Conservation (phyloP, 2,329 filamentous ascomycete genomes). For the Fusarium globosum region DNA sequence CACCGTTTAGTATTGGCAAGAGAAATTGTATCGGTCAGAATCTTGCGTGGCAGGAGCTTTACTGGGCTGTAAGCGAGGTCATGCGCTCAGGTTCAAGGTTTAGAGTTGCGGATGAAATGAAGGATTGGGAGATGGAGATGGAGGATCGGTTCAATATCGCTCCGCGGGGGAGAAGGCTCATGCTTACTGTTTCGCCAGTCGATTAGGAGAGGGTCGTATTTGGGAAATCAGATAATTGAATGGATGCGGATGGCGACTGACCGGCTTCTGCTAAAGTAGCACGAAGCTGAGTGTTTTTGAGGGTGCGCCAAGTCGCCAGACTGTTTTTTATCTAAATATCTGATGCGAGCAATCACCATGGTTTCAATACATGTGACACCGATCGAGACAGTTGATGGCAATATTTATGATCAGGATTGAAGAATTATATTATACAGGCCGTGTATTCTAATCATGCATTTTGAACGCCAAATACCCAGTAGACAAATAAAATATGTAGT, state of each 20-base stretch:
- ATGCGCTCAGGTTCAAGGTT: background rate
- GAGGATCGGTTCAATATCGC: background rate
- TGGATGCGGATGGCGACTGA: rapidly evolving
- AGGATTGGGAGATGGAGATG: background rate
- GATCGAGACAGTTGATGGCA: background rate
- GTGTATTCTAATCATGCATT: background rate
- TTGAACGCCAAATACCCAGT: background rate
- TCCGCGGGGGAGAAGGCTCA: background rate
- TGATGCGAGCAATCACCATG: background rate
- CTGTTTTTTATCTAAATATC: background rate
- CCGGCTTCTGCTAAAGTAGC: too few relatives aligned
- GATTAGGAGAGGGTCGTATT: background rate
- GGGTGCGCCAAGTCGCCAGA: background rate
- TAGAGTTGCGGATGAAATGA: background rate
- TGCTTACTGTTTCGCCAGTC: background rate
- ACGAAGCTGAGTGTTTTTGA: background rate
- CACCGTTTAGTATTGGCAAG: background rate
- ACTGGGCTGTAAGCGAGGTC: background rate
- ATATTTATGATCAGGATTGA: background rate
- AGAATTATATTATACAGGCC: background rate
- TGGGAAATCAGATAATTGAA: rapidly evolving
- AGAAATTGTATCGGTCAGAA: background rate
- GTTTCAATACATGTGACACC: background rate
- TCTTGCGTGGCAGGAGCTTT: background rate
- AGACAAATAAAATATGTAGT: background rate